Evolutionary conservation across 2,329 filamentous ascomycete species (phyloP), one percentile per base, ranked within the genome.

Genomic region (Beauveria scarabaeidicola): DNA sequence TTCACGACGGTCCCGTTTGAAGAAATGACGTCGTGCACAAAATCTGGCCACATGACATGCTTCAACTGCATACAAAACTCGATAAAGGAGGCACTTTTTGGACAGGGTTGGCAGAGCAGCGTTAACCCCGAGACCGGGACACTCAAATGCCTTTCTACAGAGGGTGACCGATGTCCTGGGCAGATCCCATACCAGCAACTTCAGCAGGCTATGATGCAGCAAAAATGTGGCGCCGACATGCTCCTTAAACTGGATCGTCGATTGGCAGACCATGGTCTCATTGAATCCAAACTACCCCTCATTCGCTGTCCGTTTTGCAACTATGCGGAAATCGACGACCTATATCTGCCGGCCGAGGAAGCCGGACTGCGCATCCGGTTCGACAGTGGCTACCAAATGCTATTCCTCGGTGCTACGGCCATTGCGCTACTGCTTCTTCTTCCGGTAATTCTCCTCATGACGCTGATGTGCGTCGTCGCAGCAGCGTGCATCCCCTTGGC

Each of bases 261-360:
- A 32, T 79, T 95, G 25, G 87, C 89, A 3, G 87, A 88, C 61
- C 89, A 96, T 66, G 84, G 80, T 21, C 80, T 99, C 1, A 74
- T 89, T 27, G 86, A 88, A 59, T 89, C 88, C 25, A 81, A 84
- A 23, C 74, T 96, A 7, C 87, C 89, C 3, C 81, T 97, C 1
- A 80, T 94, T 52, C 86, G 87, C 43, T 97, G 94, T 67, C 91
- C 92, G 0, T 97, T 95, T 69, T 99, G 93, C 77, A 81, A 81
- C 64, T 99, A 97, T 69, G 91, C 91, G 36, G 94, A 97, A 76
- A 80, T 91, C 27, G 91, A 97, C 71, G 87, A 90, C 59, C 76
- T 88, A 19, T 90, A 89, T 69, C 77, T 87, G 23, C 85, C 84
- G 11, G 73, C 73, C 50, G 73, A 74, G 55, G 79, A 83, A 60